Conservation (phyloP, 1,139 yeast genomes). For the Scheffersomyces insectosa region DNA sequence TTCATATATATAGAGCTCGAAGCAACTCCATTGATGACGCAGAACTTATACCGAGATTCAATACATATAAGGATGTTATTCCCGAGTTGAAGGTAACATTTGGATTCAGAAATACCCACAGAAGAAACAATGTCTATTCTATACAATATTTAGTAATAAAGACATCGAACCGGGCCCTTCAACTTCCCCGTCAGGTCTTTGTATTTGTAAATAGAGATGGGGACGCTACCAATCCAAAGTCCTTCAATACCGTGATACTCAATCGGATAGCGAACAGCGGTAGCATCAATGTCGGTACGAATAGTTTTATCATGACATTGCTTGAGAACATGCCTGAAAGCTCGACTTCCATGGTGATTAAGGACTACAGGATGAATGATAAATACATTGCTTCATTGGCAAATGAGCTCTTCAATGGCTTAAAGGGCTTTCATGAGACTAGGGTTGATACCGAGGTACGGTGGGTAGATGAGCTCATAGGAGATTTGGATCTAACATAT, state of each 20-base stretch:
- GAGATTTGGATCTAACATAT: constrained; percentile 15
- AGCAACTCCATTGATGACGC: constrained; percentile 5
- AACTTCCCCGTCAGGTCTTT: constrained; percentile 13
- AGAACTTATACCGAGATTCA: constrained; percentile 12
- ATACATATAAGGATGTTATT: constrained; percentile 8
- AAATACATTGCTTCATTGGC: constrained; percentile 9
- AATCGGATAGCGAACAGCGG: constrained; percentile 3
- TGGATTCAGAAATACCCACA: background rate
- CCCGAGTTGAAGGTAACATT: constrained; percentile 7
- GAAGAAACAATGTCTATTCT: background rate
- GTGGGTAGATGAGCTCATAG: constrained; percentile 8
- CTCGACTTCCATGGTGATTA: constrained; percentile 10
- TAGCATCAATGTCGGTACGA: constrained; percentile 5
- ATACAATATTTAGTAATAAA: background rate
- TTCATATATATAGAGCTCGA: constrained; percentile 3
- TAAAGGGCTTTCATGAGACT: constrained; percentile 1
- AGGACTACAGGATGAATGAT: constrained; percentile 9
- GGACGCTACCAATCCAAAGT: background rate
- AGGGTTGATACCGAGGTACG: constrained; percentile 2
- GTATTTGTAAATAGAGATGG: constrained; percentile 8
- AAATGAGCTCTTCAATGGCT: constrained; percentile 8
- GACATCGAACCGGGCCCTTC: background rate
- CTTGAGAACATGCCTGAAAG: constrained; percentile 11
- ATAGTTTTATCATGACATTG: constrained; percentile 6
- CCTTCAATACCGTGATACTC: constrained; percentile 9